These are phyloP conservation scores for Colletotrichum eremochloae DNA, from an alignment of 2,329 filamentous ascomycete species.

Conservation along the genomic window DNA sequence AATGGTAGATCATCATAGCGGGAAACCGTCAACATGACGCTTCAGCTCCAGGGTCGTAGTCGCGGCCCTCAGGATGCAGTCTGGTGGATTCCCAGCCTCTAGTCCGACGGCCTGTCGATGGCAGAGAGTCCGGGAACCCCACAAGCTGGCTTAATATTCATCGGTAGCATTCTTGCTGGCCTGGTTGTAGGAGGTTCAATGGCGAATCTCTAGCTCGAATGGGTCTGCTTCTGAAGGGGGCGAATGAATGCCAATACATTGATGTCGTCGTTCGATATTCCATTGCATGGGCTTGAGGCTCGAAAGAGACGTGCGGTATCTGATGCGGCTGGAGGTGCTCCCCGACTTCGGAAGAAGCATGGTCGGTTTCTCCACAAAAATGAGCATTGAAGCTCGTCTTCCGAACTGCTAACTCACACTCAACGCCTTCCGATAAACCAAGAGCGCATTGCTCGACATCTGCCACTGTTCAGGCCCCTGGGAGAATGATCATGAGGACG, in stretches of 20 bases:
- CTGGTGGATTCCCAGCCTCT: background rate
- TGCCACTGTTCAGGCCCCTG: too few species aligned
- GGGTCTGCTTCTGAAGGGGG: background rate
- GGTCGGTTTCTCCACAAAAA: background rate
- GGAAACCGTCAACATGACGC: background rate
- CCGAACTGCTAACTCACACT: background rate
- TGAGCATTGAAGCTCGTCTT: background rate
- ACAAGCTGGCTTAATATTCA: too few species aligned
- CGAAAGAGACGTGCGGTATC: background rate
- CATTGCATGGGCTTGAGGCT: too few species aligned
- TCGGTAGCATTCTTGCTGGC: background rate
- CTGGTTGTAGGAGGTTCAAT: background rate
- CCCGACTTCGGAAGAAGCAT: background rate
- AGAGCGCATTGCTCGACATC: background rate
- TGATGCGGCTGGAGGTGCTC: background rate
- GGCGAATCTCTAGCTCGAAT: too few species aligned
- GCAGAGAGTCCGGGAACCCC: background rate
- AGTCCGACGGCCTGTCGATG: background rate
- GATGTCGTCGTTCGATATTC: too few species aligned
- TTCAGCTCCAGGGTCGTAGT: background rate
- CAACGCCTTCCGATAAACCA: background rate
- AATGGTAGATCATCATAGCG: background rate
- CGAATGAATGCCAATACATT: too few species aligned
- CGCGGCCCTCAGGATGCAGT: background rate
- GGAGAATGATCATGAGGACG: background rate